Evolutionary conservation across 2,329 filamentous ascomycete species (phyloP).

Genomic region (Apiospora aurea): DNA sequence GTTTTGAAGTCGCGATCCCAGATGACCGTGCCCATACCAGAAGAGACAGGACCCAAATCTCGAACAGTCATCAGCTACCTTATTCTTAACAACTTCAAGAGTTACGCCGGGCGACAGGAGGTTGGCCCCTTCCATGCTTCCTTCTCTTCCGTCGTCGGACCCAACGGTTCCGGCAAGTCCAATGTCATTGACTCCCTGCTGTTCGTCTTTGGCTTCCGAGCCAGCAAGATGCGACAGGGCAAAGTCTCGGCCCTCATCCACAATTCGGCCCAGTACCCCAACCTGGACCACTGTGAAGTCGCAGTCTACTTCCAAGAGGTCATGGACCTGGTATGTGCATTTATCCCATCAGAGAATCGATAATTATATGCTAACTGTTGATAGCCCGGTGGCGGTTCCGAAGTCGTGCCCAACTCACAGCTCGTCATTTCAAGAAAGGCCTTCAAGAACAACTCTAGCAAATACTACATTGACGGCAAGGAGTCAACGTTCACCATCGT

Average conservation of each 20-base stretch:
- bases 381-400: constrained; percentile 73
- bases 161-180: constrained; percentile 97
- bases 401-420: constrained; percentile 82
- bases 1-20: constrained; percentile 81
- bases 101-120: constrained; percentile 93
- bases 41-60: constrained; percentile 79
- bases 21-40: constrained; percentile 70
- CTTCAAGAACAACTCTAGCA: constrained; percentile 98
- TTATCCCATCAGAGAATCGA: too few relatives aligned
- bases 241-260: constrained; percentile 98
- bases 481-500: constrained; percentile 93
- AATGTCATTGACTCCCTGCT: constrained; percentile 98
- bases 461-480: constrained; percentile 94
- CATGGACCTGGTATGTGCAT: constrained; percentile 72
- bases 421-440: constrained; percentile 89
- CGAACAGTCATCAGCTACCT: constrained; percentile 93
- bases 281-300: constrained; percentile 92
- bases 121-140: constrained; percentile 97
- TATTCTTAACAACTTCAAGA: constrained; percentile 97
- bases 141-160: constrained; percentile 96
- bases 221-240: constrained; percentile 98
- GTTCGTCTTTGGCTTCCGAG: constrained; percentile 98
- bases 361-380: constrained; percentile 24
- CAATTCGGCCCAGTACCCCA: constrained; percentile 87
- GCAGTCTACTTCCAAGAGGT: constrained; percentile 97